Conservation (phyloP, 345 rosid species). For the Populus nigra region DNA sequence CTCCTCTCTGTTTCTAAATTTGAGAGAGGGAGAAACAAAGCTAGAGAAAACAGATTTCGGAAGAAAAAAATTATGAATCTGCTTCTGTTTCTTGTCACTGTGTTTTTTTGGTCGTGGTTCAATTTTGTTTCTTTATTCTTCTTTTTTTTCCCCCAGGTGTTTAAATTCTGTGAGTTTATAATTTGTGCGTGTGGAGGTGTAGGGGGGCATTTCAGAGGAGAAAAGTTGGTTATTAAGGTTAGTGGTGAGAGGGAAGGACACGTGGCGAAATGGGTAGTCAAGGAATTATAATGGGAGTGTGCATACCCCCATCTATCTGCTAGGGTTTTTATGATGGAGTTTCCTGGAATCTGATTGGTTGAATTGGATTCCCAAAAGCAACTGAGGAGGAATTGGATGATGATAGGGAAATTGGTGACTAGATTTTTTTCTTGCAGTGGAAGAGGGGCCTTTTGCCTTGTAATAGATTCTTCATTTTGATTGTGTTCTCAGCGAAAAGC, state of each 20-base stretch:
- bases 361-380: slow-evolving; percentile 41
- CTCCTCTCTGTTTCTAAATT: slow-evolving; percentile 17
- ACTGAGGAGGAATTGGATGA: slow-evolving; percentile 23
- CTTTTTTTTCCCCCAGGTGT: background rate
- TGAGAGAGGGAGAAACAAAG: slow-evolving; percentile 16
- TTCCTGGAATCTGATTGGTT: slow-evolving; percentile 53
- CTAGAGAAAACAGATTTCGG: background rate
- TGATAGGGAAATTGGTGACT: slow-evolving; percentile 3
- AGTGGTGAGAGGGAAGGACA: slow-evolving; percentile 60
- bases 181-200: slow-evolving; percentile 1
- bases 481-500: background rate
- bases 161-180: slow-evolving; percentile 16
- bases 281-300: slow-evolving; percentile 1
- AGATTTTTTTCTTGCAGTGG: slow-evolving; percentile 13
- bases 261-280: slow-evolving; percentile 59
- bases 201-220: slow-evolving; percentile 16
- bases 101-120: background rate
- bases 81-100: background rate
- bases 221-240: slow-evolving; percentile 40
- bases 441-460: background rate
- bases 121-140: slow-evolving; percentile 1
- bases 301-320: slow-evolving; percentile 35
- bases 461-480: background rate
- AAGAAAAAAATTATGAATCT: background rate
- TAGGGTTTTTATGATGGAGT: slow-evolving; percentile 36